Evolutionary conservation across 495 filamentous ascomycete genomes (phyloP).

Genomic region (Neurospora sp.): DNA sequence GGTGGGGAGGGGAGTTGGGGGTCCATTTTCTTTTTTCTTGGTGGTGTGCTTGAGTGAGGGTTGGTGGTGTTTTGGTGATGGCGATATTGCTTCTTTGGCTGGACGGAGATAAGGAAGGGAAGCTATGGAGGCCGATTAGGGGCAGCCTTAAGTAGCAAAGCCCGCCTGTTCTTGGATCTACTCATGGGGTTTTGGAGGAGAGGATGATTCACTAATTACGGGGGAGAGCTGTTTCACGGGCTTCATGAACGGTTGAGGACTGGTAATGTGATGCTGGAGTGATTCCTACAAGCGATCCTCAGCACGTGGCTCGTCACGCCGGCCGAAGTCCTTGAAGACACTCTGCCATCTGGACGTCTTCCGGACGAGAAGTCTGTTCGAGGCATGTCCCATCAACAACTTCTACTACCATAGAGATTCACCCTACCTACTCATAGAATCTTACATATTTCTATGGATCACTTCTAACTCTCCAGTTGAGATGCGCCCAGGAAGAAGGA

Average conservation of each 20-base stretch:
- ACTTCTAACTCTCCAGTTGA: no score
- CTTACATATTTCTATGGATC: no score
- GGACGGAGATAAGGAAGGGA: neutral
- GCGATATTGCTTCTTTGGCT: neutral
- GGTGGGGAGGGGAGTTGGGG: neutral
- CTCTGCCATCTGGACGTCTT: neutral
- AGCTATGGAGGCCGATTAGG: neutral
- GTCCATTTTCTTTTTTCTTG: neutral
- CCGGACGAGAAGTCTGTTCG: neutral
- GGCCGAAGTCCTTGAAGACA: neutral
- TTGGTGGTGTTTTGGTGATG: neutral
- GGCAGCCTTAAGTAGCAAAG: neutral
- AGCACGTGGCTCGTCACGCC: neutral
- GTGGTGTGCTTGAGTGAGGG: neutral
- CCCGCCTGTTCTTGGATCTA: neutral
- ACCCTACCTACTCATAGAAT: no score
- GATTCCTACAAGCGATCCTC: neutral
- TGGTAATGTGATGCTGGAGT: neutral
- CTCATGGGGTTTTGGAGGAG: neutral
- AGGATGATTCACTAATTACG: neutral
- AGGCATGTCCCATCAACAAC: neutral
- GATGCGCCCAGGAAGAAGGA: no score
- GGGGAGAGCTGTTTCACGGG: neutral
- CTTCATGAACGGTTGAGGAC: neutral
- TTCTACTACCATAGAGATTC: no score